Base-by-base conservation (phyloP, 768 basidiomycete genomes). In the Tremella yokohamensis region DNA sequence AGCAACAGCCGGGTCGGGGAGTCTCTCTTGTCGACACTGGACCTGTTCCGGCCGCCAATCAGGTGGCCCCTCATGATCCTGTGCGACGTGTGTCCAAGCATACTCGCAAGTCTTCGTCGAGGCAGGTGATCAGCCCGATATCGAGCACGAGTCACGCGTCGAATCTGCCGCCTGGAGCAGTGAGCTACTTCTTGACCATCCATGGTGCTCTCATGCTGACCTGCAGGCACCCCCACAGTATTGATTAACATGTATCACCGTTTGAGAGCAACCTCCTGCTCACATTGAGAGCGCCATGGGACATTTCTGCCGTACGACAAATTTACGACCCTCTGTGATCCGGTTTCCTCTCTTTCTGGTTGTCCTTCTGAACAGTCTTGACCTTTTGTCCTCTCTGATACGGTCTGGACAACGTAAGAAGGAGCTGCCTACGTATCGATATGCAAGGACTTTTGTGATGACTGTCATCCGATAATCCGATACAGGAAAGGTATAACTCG, bases 1-100 rank as follows among this genome's bases (percentile, higher is more conserved):
- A 54, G 18, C 57, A 51, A 22, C 42, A 58, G 52, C 47, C 81
- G 81, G 83, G 79, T 54, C 83, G 88, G 11, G 90, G 92, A 20
- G 82, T 96, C 49, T 85, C 85, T 45, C 77, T 97, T 56, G 83
- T 83, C 54, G 93, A 97, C 64, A 79, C 83, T 66, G 93, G 93
- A 13, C 90, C 89, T 39, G 87, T 92, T 1, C 85, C 88, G 40
- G 83, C 83, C 37, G 82, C 84, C 8, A 19, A 40, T 85, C 87
- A 16, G 86, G 87, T 53, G 15, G 66, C 69, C 15, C 40, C 70
- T 11, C 68, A 68, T 56, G 68, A 70, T 53, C 65, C 71, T 11
- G 90, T 91, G 24, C 83, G 90, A 40, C 79, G 90, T 57, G 87
- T 93, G 24, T 83, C 88, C 48, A 80, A 88, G 66, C 84, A 82